Evolutionary conservation across 2,329 filamentous ascomycete species (phyloP), one percentile per base, ranked within the genome.

Genomic region (Penicillium thymicola): DNA sequence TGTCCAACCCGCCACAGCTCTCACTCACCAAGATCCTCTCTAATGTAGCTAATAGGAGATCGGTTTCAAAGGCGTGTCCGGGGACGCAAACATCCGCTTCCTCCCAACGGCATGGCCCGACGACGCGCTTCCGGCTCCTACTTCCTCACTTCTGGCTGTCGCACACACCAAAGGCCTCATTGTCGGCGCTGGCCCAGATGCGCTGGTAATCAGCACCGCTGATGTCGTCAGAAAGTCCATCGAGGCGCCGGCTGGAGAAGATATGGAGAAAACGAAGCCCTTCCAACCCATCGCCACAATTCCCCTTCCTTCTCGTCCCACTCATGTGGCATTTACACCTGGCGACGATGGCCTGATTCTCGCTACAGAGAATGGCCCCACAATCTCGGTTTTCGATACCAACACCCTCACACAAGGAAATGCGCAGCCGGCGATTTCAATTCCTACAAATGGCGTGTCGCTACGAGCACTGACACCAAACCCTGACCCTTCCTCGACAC

Each of bases 321-420:
- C 91, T 11, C 94, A 99, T 72, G 81, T 99, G 21, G 86, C 88
- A 16, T 99, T 99, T 72, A 93, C 91, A 0, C 84, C 90, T n/a
- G 90, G 95, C 67, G 95, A 97, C 70, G 85, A 85, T 65, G 91
- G 89, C 65, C 79, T 99, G 58, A 83, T 96, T 36, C 79, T 97
- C 27, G 91, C 90, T 11, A 90, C 90, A 3, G 90, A 96, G 73
- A 80, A 83, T 53, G 89, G 89, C 11, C 89, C 91, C 34, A 91
- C 92, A 5, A 77, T 99, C 59, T 88, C 89, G 4, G 88, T 96
- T 3, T 97, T 96, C 69, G 85, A 92, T 54, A 86, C 90, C 1
- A 79, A 88, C 55, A 79, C 81, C 42, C 77, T 97, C 21, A 76
- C 87, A 44, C 82, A 86, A 65, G 86, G 86, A 51, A 84, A 82